Evolutionary conservation across 768 basidiomycete species (phyloP).

Genomic region (Udeniomyces megalosporus): DNA sequence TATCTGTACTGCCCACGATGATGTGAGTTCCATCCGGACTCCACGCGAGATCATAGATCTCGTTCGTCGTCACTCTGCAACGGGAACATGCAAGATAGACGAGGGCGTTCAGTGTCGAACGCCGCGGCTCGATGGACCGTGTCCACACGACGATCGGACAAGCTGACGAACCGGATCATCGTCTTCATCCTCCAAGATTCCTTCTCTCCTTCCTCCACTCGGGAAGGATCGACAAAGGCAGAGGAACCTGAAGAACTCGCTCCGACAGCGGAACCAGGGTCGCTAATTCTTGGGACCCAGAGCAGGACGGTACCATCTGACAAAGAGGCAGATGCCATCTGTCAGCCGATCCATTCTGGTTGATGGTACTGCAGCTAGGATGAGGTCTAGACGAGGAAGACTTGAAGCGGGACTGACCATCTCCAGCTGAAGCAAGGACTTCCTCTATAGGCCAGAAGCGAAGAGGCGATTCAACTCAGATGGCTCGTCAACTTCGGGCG

Average conservation of each 20-base stretch:
- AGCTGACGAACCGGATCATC: conserved; percentile 61
- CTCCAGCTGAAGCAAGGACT: conserved; percentile 86
- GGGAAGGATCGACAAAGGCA: conserved; percentile 63
- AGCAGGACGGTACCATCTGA: conserved; percentile 93
- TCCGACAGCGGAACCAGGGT: conserved; percentile 18
- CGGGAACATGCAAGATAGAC: background rate
- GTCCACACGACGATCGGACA: too few relatives aligned
- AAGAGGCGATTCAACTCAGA: conserved; percentile 4
- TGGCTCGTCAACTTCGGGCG: too few relatives aligned
- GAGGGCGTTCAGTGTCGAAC: too few relatives aligned
- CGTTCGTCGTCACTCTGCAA: conserved; percentile 75
- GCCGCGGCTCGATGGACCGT: too few relatives aligned
- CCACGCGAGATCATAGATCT: conserved; percentile 97
- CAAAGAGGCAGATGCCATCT: too few relatives aligned
- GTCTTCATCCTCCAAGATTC: conserved; percentile 82
- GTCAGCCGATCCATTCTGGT: too few relatives aligned
- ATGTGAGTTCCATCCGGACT: conserved; percentile 87
- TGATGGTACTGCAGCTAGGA: too few relatives aligned
- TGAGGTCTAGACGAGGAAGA: background rate
- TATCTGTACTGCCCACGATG: conserved; percentile 93
- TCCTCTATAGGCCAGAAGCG: conserved; percentile 42
- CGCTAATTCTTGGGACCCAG: conserved; percentile 54
- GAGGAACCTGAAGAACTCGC: conserved; percentile 41
- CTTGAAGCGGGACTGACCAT: conserved; percentile 46
- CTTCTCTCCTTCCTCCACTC: conserved; percentile 75